Evolutionary conservation across 129 eudicot species (phyloP), one percentile per base, ranked within the genome.

Genomic region (Silybum marianum): DNA sequence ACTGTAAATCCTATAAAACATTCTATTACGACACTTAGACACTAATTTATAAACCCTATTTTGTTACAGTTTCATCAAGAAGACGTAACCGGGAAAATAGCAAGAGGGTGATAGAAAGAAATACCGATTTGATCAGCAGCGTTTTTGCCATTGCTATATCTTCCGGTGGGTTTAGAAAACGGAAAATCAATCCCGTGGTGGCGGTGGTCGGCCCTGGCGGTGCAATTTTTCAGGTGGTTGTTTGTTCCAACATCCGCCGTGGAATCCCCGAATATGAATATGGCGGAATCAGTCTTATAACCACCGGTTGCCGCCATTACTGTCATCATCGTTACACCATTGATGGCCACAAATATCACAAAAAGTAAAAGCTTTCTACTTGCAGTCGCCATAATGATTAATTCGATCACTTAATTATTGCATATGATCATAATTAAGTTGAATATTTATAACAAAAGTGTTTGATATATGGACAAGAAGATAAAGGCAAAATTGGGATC

Each of bases 181-280:
- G 80, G 85, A 70, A 69, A 89, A 84, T 89, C 92, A 48, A 89
- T 84, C 25, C 92, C 92, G 68, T 89, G 28, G 54, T 86, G 79
- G 74, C 51, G 90, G 22, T 76, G 74, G 66, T 89, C 39, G n/a
- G 90, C 92, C 54, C 68, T 86, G 8, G 92, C 88, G 0, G 62
- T 48, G 26, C 87, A 74, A 3, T 18, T 28, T 13, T 76, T 24
- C 3, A 86, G 66, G 80, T 78, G 12, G 70, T 82, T 89, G 78
- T 89, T 89, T 72, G 92, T 89, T 23, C 92, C 92, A 39, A 86
- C 92, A 86, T 89, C 92, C 4, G 48, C 85, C 0, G 85, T 89
- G 14, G 92, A 89, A 67, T 89, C 92, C 8, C 92, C 90, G 62
- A 89, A 89, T 80, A 89, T 42, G 73, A 73, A 89, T 2, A 84